Evolutionary conservation across 2,329 filamentous ascomycete genomes (phyloP).

Genomic region (Tetracladium maxilliforme): DNA sequence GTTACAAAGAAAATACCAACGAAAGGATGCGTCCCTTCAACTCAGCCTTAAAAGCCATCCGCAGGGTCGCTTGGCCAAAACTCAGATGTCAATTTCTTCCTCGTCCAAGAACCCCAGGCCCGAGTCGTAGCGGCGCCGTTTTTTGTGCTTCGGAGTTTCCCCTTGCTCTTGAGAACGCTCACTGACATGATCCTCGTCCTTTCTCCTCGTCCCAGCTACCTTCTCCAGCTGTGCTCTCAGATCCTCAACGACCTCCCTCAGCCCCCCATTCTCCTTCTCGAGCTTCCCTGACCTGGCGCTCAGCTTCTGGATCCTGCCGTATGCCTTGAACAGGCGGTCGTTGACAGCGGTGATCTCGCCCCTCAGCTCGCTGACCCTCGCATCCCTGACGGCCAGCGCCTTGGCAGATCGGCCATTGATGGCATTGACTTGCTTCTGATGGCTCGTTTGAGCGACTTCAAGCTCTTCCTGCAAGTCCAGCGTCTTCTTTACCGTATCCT

Average conservation of each 20-base stretch:
- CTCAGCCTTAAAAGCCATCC: no score
- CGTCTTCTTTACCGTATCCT: slow-evolving; percentile 14
- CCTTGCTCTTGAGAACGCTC: slow-evolving; percentile 14
- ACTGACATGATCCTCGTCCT: slow-evolving; percentile 10
- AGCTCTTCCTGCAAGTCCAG: background rate
- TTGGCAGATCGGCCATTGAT: no score
- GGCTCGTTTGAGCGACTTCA: no score
- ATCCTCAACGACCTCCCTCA: slow-evolving; percentile 28
- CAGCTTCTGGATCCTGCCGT: slow-evolving; percentile 28
- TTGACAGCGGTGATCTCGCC: slow-evolving; percentile 32
- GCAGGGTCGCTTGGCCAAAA: no score
- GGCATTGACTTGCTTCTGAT: no score
- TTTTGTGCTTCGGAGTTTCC: slow-evolving; percentile 20
- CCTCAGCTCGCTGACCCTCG: slow-evolving; percentile 30
- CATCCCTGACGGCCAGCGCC: slow-evolving; percentile 34
- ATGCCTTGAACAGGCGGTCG: slow-evolving; percentile 26
- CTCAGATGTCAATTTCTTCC: no score
- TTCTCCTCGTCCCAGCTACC: slow-evolving; percentile 12
- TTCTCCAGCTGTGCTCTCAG: slow-evolving; percentile 36
- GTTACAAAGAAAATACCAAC: no score
- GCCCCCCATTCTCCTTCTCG: slow-evolving; percentile 26
- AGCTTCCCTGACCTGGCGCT: slow-evolving; percentile 27
- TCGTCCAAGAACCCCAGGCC: slow-evolving; percentile 40
- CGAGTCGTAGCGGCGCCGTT: slow-evolving; percentile 35
- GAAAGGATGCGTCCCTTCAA: no score